phyloP scores from a whole-genome alignment of 306 rosid species.

The Lathyrus tuberosus region DNA sequence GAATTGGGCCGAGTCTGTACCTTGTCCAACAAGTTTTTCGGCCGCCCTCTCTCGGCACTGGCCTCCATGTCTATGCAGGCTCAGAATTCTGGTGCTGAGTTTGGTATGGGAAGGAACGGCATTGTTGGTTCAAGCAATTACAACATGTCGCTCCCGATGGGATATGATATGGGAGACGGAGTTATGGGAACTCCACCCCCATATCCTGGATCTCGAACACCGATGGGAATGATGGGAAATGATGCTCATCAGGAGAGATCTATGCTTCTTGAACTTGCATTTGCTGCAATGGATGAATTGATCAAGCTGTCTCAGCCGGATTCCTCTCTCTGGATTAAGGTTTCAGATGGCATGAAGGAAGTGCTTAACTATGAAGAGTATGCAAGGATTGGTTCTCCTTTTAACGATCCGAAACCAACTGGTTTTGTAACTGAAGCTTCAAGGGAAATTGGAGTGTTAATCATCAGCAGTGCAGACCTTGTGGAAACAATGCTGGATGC shows the following conservation, averaged over 20 bases:
- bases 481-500: slow-evolving; percentile 69
- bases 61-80: slow-evolving; percentile 41
- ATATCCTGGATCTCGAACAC: slow-evolving; percentile 44
- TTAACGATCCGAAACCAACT: slow-evolving; percentile 45
- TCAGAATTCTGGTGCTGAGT: slow-evolving; percentile 59
- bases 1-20: slow-evolving; percentile 64
- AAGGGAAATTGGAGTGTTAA: slow-evolving; percentile 51
- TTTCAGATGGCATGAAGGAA: slow-evolving; percentile 55
- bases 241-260: slow-evolving; percentile 53
- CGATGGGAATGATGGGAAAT: slow-evolving; percentile 49
- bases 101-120: slow-evolving; percentile 71
- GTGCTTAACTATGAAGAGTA: slow-evolving; percentile 72
- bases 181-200: slow-evolving; percentile 37
- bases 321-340: slow-evolving; percentile 70
- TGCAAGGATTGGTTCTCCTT: slow-evolving; percentile 50
- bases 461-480: slow-evolving; percentile 58
- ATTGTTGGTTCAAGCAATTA: slow-evolving; percentile 46
- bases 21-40: slow-evolving; percentile 66
- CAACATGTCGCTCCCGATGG: slow-evolving; percentile 51
- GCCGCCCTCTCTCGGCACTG: slow-evolving; percentile 62
- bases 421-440: slow-evolving; percentile 69
- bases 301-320: slow-evolving; percentile 67
- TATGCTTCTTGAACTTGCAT: slow-evolving; percentile 58
- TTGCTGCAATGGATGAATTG: slow-evolving; percentile 79
- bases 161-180: slow-evolving; percentile 68